Evolutionary conservation across 2,329 filamentous ascomycete genomes (phyloP).

Genomic region (Apiospora sp.): DNA sequence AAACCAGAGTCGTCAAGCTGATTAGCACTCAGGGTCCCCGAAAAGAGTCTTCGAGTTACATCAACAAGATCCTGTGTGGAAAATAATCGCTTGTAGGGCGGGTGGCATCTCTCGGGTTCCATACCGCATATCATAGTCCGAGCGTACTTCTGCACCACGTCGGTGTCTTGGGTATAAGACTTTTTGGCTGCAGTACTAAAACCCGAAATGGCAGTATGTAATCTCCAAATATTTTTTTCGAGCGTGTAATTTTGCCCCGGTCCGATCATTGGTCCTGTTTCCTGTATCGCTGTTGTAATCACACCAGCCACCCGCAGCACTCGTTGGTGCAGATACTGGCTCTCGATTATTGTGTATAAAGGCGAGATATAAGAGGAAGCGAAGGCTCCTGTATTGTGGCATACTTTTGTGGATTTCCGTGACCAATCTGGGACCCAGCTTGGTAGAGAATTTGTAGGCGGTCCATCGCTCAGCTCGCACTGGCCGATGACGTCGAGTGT

Average conservation of each 20-base stretch:
- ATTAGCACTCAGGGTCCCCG: not conserved
- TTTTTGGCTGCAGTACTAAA: too few relatives aligned
- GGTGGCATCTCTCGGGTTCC: not conserved
- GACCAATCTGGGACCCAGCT: not conserved
- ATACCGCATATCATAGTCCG: not conserved
- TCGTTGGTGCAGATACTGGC: not conserved
- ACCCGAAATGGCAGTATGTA: too few relatives aligned
- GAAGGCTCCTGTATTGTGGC: rapidly evolving
- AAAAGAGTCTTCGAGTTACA: not conserved
- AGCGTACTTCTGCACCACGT: not conserved
- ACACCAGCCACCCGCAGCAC: not conserved
- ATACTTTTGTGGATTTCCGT: not conserved
- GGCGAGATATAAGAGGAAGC: not conserved
- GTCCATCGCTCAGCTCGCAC: not conserved
- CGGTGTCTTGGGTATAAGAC: too few relatives aligned
- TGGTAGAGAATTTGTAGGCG: not conserved
- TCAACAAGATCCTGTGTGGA: not conserved
- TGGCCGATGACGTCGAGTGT: not conserved
- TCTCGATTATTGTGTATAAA: not conserved
- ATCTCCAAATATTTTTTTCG: too few relatives aligned
- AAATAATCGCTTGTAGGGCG: not conserved
- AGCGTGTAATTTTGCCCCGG: too few relatives aligned
- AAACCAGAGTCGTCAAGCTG: not conserved
- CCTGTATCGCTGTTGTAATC: not conserved
- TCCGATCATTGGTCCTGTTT: not conserved